Evolutionary conservation across 2,329 filamentous ascomycete species (phyloP).

Genomic region (Xylaria polymorpha): DNA sequence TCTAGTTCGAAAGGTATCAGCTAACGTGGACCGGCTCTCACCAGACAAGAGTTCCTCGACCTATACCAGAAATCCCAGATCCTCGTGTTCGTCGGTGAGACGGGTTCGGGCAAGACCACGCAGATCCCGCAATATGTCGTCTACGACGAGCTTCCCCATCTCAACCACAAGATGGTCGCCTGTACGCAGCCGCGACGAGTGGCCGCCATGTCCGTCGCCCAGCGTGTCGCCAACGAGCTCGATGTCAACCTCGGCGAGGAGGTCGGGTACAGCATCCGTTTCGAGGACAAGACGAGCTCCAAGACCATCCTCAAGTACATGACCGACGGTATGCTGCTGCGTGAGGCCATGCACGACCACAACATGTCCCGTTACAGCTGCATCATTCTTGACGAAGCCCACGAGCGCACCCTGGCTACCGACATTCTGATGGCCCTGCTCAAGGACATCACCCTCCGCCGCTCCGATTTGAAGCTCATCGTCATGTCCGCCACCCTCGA

Average conservation of each 20-base stretch:
- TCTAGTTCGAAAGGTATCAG: neutral
- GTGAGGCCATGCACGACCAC: conserved; percentile 97
- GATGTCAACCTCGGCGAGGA: conserved; percentile 93
- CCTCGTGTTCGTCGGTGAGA: conserved; percentile 98
- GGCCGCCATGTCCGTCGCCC: conserved; percentile 97
- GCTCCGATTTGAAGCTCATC: conserved; percentile 94
- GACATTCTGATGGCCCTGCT: conserved; percentile 97
- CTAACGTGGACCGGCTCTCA: neutral
- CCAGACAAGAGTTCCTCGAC: conserved; percentile 88
- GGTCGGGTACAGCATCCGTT: conserved; percentile 98
- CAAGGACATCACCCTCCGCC: conserved; percentile 85
- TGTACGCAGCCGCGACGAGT: conserved; percentile 98
- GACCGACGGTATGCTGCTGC: conserved; percentile 98
- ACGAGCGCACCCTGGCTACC: conserved; percentile 96
- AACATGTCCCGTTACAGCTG: conserved; percentile 92
- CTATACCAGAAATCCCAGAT: conserved; percentile 96
- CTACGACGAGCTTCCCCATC: conserved; percentile 93
- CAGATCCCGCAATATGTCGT: conserved; percentile 99
- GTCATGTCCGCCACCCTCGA: conserved; percentile 99
- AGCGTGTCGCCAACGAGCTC: conserved; percentile 97
- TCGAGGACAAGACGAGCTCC: conserved; percentile 90
- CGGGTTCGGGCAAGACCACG: conserved; percentile 98
- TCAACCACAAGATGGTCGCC: conserved; percentile 87
- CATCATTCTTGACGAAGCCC: conserved; percentile 98
- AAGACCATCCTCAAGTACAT: conserved; percentile 98